These are phyloP conservation scores for Pochonia chlamydosporia DNA, from an alignment of 2,329 filamentous ascomycete genomes.

Conservation along the genomic window DNA sequence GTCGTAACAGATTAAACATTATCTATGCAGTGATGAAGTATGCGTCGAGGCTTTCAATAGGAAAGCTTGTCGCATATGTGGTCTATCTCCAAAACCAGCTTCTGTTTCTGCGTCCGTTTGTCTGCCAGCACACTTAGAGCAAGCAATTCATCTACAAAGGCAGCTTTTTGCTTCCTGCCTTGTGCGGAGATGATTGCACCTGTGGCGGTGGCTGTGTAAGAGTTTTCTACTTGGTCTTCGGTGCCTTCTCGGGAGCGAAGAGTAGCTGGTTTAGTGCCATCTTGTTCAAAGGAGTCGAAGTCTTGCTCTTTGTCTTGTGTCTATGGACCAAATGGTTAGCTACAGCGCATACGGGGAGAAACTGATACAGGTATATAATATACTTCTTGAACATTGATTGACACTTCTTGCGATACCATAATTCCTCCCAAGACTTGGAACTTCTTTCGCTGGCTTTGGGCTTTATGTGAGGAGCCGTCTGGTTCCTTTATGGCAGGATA, in stretches of 20 bases:
- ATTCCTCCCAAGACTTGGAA: slow-evolving; percentile 45
- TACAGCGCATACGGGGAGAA: neutral
- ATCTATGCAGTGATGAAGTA: too few relatives aligned
- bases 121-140: slow-evolving; percentile 13
- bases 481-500: slow-evolving; percentile 14
- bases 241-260: neutral
- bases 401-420: slow-evolving; percentile 57
- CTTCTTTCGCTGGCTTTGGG: slow-evolving; percentile 16
- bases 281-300: neutral
- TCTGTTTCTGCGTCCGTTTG: slow-evolving; percentile 9
- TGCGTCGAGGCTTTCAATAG: too few relatives aligned
- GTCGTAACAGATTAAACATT: too few relatives aligned
- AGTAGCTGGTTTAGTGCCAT: neutral
- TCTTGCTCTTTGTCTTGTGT: neutral
- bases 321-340: too few relatives aligned
- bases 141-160: slow-evolving; percentile 16
- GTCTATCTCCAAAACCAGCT: too few relatives aligned
- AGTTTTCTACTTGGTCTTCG: slow-evolving; percentile 1
- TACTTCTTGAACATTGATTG: slow-evolving; percentile 38
- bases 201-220: slow-evolving; percentile 8
- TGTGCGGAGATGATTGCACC: slow-evolving; percentile 5
- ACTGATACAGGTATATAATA: neutral
- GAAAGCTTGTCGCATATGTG: too few relatives aligned
- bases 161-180: slow-evolving; percentile 6
- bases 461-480: too few relatives aligned